Evolutionary conservation across 192 early-diverging fungal genomes (phyloP).

Genomic region (Backusella tuberculispora): DNA sequence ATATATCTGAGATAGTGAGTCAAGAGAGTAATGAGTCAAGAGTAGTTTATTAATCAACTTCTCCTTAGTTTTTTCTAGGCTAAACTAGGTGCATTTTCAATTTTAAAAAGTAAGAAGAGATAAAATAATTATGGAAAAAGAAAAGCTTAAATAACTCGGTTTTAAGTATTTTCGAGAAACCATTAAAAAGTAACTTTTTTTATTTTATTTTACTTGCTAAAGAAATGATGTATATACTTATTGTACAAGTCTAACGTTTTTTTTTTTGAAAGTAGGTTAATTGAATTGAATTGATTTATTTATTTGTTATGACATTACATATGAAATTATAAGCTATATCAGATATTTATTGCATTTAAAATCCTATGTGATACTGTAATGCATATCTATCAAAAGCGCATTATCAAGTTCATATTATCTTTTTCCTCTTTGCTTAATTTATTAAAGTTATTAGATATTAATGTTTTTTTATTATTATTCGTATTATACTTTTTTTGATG

Average conservation of each 20-base stretch:
- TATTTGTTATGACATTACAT: too few species aligned
- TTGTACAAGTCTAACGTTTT: too few species aligned
- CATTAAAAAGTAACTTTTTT: neutral
- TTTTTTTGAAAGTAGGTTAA: too few species aligned
- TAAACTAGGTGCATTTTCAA: neutral
- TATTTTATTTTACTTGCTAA: too few species aligned
- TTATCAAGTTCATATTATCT: neutral
- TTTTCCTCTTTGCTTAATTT: neutral
- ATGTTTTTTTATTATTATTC: too few species aligned
- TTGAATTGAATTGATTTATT: too few species aligned
- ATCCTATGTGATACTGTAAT: neutral
- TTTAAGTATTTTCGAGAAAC: neutral
- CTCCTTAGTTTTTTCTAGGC: conserved; percentile 2
- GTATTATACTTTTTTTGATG: neutral
- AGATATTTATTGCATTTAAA: neutral
- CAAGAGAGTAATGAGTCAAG: conserved; percentile 6
- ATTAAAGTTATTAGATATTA: neutral
- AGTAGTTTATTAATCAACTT: neutral
- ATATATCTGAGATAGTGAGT: neutral
- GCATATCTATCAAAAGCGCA: neutral
- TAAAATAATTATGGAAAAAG: neutral
- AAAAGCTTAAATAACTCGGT: neutral
- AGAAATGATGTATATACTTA: too few species aligned
- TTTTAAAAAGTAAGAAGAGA: neutral
- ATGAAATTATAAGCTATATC: too few species aligned